These are phyloP conservation scores for Heterococcus sp. DNA, from an alignment of 108 stramenopile genomes.

Conservation along the genomic window DNA sequence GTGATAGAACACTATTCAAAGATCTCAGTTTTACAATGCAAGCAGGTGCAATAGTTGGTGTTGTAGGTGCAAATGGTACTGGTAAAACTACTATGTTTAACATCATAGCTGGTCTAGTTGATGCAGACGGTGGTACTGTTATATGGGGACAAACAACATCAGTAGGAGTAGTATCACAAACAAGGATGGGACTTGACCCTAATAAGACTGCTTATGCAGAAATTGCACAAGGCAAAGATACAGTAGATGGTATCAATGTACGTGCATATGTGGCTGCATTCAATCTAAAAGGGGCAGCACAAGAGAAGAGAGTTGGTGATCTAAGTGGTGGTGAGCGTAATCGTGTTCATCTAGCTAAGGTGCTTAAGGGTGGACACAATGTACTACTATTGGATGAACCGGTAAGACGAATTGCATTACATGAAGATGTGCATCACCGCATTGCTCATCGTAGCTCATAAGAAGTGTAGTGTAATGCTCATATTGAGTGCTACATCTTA, in stretches of 20 bases:
- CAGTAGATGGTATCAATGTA: conserved; percentile 21
- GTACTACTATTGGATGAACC: conserved; percentile 85
- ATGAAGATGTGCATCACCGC: too few relatives aligned
- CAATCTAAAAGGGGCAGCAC: conserved; percentile 75
- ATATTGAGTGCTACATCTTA: too few relatives aligned
- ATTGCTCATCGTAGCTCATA: too few relatives aligned
- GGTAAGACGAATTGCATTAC: too few relatives aligned
- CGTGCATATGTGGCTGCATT: conserved; percentile 87
- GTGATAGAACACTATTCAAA: conserved; percentile 69
- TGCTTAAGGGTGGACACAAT: conserved; percentile 75
- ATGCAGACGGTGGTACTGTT: conserved; percentile 78
- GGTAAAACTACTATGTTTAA: conserved; percentile 83
- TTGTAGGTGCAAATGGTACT: conserved; percentile 74
- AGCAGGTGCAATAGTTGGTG: conserved; percentile 82
- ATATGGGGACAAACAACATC: conserved; percentile 78
- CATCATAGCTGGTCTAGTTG: conserved; percentile 68
- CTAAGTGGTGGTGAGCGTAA: conserved; percentile 88
- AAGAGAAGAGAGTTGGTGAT: conserved; percentile 76
- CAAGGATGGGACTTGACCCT: conserved; percentile 74
- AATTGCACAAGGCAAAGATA: conserved; percentile 60
- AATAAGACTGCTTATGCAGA: conserved; percentile 84
- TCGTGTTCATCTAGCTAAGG: conserved; percentile 85
- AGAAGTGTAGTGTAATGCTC: too few relatives aligned
- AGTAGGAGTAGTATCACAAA: conserved; percentile 80
- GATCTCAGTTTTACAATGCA: conserved; percentile 76